Percentiles rank a stretch among this genome's conserved stretches.
These are phyloP conservation scores for Entonaema liquescens DNA, from an alignment of 495 filamentous ascomycete genomes.

Conservation along the genomic window DNA sequence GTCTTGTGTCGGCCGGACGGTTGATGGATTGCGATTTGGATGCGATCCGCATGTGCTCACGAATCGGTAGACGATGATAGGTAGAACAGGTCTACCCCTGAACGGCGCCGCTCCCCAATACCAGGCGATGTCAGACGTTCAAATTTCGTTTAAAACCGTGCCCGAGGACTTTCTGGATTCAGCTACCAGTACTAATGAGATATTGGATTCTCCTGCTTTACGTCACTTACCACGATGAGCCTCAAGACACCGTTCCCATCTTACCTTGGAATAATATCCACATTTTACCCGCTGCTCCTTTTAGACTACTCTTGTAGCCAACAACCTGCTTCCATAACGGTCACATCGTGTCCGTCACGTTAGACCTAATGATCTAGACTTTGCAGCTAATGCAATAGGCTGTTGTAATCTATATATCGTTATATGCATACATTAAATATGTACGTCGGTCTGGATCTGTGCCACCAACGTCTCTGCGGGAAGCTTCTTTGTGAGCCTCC, in stretches of 20 bases:
- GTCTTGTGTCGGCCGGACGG: not conserved
- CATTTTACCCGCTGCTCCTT: not conserved
- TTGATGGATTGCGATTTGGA: not conserved
- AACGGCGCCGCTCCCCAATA: not conserved
- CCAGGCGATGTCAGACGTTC: not conserved
- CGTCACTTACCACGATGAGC: not conserved
- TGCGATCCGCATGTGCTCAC: not conserved
- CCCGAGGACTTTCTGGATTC: not conserved
- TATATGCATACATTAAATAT: conserved; percentile 2
- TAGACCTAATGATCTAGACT: conserved; percentile 23
- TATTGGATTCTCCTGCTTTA: not conserved
- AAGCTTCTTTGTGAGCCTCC: conserved; percentile 7
- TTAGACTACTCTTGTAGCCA: not conserved
- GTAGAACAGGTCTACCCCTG: not conserved
- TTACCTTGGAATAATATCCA: not conserved
- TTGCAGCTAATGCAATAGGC: conserved; percentile 1
- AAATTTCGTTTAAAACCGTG: not conserved
- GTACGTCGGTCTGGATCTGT: conserved; percentile 2
- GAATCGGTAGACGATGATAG: not conserved
- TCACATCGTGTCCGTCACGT: conserved; percentile 20
- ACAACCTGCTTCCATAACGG: not conserved
- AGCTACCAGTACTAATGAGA: not conserved
- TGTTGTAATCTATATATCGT: conserved; percentile 15
- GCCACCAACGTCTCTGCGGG: conserved; percentile 11
- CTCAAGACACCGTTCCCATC: not conserved